Percentiles rank a stretch among this genome's conserved stretches.
Evolutionary conservation across 805 yeast genomes (phyloP).

Genomic region (Saturnispora zaruensis): DNA sequence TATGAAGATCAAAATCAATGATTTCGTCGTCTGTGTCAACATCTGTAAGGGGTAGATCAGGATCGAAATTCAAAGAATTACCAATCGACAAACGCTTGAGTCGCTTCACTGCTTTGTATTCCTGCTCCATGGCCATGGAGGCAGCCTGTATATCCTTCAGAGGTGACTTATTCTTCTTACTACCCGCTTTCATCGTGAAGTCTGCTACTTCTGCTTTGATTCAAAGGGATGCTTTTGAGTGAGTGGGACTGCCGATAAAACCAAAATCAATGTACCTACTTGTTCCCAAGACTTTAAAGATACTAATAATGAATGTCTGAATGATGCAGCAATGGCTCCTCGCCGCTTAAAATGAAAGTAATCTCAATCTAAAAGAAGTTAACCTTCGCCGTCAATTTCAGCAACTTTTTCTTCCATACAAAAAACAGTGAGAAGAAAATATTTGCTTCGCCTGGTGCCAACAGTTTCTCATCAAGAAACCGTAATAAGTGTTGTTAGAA

Average conservation of each 20-base stretch:
- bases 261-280: not conserved
- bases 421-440: not conserved
- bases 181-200: not conserved
- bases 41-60: conserved; percentile 47
- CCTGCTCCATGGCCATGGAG: conserved; percentile 69
- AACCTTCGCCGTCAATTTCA: not conserved
- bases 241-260: not conserved
- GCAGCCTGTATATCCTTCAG: conserved; percentile 43
- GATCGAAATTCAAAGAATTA: conserved; percentile 50
- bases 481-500: not conserved
- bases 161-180: conserved; percentile 21
- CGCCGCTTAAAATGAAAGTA: not conserved
- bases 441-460: not conserved
- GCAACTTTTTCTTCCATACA: not conserved
- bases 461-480: not conserved
- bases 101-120: conserved; percentile 63
- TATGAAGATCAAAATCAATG: not conserved
- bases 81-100: conserved; percentile 70
- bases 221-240: not conserved
- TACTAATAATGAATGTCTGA: not conserved
- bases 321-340: not conserved
- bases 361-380: not conserved
- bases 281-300: not conserved
- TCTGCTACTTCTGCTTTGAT: not conserved
- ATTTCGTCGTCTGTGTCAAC: not conserved